Evolutionary conservation across 1,284 basidiomycete genomes (phyloP), one percentile per base, ranked within the genome.

Genomic region (Naganishia albida): DNA sequence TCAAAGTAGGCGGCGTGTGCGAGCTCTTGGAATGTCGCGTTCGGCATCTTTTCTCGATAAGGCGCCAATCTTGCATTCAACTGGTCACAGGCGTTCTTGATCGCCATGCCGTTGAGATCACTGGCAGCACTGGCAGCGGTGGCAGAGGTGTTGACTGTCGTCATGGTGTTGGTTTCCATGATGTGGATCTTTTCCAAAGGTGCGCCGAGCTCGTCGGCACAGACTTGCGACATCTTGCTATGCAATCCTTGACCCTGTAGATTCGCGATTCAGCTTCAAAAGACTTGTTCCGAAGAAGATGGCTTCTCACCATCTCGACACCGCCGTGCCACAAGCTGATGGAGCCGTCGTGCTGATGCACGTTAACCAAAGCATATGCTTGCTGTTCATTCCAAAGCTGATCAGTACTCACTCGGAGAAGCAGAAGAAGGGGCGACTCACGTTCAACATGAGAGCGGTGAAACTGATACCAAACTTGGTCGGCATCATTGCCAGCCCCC

Each of bases 381-480:
- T 78, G 77, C 57, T 59, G 42, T 39, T 7, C 4, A 50, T 28
- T 13, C 1, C 6, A 13, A n/a, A 40, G 3, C 28, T n/a, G 8
- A 20, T 59, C 18, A 48, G 44, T 18, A 7, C 13, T 23, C 3
- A 6, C 16, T 6, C 12, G 18, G 30, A 40, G 25, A 8, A 20
- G 30, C n/a, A n/a, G n/a, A n/a, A n/a, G n/a, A n/a, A 50, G 20
- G 16, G 25, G 18, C 7, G n/a, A 40, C 57, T 49, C 28, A 60
- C 57, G 65, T 77, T 77, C n/a, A 76, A 65, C 63, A 73, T 71
- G 65, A 77, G 70, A 12, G 72, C 74, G 7, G 75, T 69, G 72
- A 78, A 72, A 73, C 67, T 53, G 44, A 77, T 72, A 8, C 78
- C 78, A 53, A 79, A 79, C 64, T 73, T 75, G 53, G 77, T 78